Base-by-base conservation (phyloP, 768 basidiomycete genomes). In the Daedalea quercina region DNA sequence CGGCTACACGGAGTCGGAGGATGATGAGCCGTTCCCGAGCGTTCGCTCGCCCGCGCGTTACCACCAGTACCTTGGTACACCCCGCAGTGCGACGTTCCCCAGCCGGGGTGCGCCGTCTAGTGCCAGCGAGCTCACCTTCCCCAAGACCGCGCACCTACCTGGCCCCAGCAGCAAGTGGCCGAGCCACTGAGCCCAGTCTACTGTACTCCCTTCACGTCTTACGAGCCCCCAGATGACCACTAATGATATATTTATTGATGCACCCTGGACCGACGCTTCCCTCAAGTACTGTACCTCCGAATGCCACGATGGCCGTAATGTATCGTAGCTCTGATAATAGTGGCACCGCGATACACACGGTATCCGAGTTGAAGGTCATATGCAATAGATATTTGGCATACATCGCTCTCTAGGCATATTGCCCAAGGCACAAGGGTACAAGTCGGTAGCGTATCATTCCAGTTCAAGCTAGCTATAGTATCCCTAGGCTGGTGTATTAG, bases 71-170 rank as follows among this genome's bases (percentile, higher is more conserved):
- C 35, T 49, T 2, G 34, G 34, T n/a, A 49, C 48, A 3, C 48
- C 48, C 20, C 48, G 25, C 13, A 49, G 48, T n/a, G 48, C 48
- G 13, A 37, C 34, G 19, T 49, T 49, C 23, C 48, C 48, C 34
- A 23, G 20, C 35, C 23, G 25, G 24, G 24, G 46, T 12, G 24
- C 20, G n/a, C 35, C 48, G 15, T 31, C 34, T 20, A 49, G 34
- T 17, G 34, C 48, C 4, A 33, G 48, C 33, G 33, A 35, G 15
- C 11, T 40, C 22, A 49, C 3, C 48, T 49, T 49, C 35, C 25
- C 46, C 25, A 49, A 37, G 48, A 49, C 34, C 25, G 48, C 34
- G 9, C 33, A 34, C 8, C 35, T 49, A n/a, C 48, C 48, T 7
- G n/a, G 6, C 6, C 17, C 33, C 48, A 20, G 24, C 24, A 40